Conservation (phyloP, 2,329 filamentous ascomycete genomes). For the Didymella exigua region DNA sequence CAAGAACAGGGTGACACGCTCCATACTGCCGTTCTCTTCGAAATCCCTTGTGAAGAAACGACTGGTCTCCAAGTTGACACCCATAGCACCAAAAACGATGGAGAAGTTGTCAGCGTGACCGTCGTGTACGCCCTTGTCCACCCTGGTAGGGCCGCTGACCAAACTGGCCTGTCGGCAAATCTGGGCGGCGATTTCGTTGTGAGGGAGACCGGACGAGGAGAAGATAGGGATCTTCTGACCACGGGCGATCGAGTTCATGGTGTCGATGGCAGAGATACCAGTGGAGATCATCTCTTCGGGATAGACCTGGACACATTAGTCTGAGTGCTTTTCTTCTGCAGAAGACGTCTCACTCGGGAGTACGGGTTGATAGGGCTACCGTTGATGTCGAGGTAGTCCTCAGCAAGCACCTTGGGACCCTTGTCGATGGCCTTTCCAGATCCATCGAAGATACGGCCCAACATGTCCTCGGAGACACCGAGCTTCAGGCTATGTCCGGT, state of each 20-base stretch:
- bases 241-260: slow-evolving; percentile 91
- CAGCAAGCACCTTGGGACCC: slow-evolving; percentile 94
- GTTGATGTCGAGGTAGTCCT: slow-evolving; percentile 99
- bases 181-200: slow-evolving; percentile 99
- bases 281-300: slow-evolving; percentile 99
- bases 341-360: slow-evolving; percentile 72
- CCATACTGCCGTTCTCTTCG: slow-evolving; percentile 98
- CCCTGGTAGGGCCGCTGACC: slow-evolving; percentile 92
- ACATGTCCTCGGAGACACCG: slow-evolving; percentile 98
- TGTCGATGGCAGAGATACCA: slow-evolving; percentile 98
- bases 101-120: slow-evolving; percentile 99
- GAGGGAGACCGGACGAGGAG: slow-evolving; percentile 95
- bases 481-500: slow-evolving; percentile 97
- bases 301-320: slow-evolving; percentile 70
- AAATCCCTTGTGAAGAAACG: slow-evolving; percentile 99
- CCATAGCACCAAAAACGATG: slow-evolving; percentile 99
- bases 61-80: slow-evolving; percentile 98
- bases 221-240: slow-evolving; percentile 99
- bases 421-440: slow-evolving; percentile 98
- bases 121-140: slow-evolving; percentile 93
- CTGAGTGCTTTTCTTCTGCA: slow-evolving; percentile 19
- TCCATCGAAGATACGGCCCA: slow-evolving; percentile 98
- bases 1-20: slow-evolving; percentile 95
- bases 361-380: slow-evolving; percentile 98
- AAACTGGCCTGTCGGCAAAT: slow-evolving; percentile 97